Conservation (phyloP, 169 alveolate species). For the Pseudocohnilembus persalinus region DNA sequence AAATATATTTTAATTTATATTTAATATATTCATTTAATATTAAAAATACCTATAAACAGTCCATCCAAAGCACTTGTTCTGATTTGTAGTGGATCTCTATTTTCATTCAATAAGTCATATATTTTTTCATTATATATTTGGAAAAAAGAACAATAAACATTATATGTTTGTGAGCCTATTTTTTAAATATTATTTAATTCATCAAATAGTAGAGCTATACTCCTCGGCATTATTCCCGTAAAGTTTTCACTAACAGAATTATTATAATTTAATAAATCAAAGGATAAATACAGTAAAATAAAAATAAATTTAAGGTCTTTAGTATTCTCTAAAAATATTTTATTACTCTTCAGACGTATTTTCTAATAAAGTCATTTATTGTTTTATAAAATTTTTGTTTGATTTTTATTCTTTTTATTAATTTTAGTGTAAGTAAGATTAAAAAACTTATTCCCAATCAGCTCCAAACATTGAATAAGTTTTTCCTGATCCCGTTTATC, state of each 20-base stretch:
- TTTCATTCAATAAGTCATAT: constrained; percentile 63
- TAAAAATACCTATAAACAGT: constrained; percentile 73
- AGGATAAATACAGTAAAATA: no score
- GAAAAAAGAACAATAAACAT: constrained; percentile 65
- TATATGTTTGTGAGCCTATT: background rate
- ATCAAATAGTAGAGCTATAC: constrained; percentile 60
- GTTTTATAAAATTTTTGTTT: background rate
- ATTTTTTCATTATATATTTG: constrained; percentile 82
- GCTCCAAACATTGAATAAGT: constrained; percentile 77
- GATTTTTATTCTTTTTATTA: background rate
- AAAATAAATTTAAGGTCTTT: no score
- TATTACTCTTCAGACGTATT: background rate
- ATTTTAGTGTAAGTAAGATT: constrained; percentile 12
- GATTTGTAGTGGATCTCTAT: constrained; percentile 44
- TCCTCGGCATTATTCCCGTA: constrained; percentile 77
- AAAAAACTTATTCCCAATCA: constrained; percentile 47
- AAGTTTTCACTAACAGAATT: constrained; percentile 9
- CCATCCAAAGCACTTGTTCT: constrained; percentile 71
- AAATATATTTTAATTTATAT: background rate
- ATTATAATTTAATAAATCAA: no score
- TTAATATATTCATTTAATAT: background rate
- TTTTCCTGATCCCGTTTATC: constrained; percentile 79
- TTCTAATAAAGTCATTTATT: background rate
- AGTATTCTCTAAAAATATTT: no score
- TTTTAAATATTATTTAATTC: constrained; percentile 9